phyloP scores from a whole-genome alignment of 2,329 filamentous ascomycete genomes.

The Scorias spongiosa region DNA sequence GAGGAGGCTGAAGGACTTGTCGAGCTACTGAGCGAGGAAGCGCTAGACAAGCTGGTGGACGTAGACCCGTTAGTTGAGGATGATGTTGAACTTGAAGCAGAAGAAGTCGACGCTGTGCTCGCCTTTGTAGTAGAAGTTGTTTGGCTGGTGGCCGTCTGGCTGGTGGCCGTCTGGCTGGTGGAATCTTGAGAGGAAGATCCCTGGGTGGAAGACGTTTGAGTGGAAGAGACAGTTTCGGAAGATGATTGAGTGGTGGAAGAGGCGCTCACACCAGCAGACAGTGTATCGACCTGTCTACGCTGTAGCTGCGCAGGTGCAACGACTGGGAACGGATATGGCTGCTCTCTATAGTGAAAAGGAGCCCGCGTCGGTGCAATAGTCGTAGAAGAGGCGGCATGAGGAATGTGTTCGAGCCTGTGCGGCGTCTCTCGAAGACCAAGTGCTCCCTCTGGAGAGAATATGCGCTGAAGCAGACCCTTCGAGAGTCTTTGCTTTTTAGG shows the following conservation, averaged over 20 bases:
- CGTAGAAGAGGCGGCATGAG: background rate
- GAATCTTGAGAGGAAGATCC: no score
- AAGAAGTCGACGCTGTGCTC: no score
- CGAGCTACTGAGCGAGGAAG: background rate
- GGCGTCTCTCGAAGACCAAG: background rate
- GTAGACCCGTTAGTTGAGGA: no score
- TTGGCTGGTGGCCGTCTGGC: no score
- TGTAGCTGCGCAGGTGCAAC: background rate
- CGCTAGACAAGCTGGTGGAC: background rate
- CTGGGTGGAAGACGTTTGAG: no score
- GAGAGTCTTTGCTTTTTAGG: background rate
- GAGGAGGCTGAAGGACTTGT: background rate
- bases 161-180: no score
- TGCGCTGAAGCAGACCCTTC: background rate
- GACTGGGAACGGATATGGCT: background rate
- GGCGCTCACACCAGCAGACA: background rate
- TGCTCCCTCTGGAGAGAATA: background rate
- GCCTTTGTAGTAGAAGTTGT: no score
- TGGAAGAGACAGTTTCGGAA: no score
- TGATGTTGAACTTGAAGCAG: no score
- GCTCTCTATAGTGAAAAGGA: background rate
- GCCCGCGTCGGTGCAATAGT: background rate
- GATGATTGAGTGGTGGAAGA: background rate
- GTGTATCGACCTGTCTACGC: background rate
- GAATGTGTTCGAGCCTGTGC: background rate